Conservation (phyloP, 2,329 filamentous ascomycete genomes). For the Phialocephala subalpina region DNA sequence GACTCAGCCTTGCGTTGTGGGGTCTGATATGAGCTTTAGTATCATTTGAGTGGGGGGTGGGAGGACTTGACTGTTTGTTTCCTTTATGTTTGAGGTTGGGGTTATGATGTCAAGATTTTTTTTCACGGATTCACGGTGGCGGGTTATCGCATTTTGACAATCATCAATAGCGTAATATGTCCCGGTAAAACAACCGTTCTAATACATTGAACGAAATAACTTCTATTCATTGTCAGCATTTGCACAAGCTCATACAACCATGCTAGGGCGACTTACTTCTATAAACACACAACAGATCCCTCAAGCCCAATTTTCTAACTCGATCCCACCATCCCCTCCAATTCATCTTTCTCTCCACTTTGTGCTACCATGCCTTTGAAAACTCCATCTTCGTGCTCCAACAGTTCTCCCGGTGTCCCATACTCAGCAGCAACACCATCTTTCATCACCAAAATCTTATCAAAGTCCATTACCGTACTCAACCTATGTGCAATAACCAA, state of each 20-base stretch:
- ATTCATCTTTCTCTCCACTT: constrained; percentile 32
- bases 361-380: constrained; percentile 37
- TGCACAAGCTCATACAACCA: background rate
- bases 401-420: constrained; percentile 66
- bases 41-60: background rate
- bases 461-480: constrained; percentile 79
- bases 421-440: constrained; percentile 73
- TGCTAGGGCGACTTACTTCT: background rate
- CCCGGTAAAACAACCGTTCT: constrained; percentile 1
- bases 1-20: background rate
- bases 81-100: background rate
- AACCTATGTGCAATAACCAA: constrained; percentile 78
- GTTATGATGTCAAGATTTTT: no score
- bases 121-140: background rate
- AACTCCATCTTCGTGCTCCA: constrained; percentile 31
- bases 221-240: background rate
- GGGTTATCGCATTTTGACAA: background rate
- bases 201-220: constrained; percentile 1
- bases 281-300: background rate
- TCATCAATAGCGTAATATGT: background rate
- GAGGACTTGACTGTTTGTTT: background rate
- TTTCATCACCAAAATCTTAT: constrained; percentile 74
- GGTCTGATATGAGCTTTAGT: background rate
- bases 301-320: background rate
- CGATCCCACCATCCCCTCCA: constrained; percentile 20